Evolutionary conservation across 495 filamentous ascomycete genomes (phyloP).

Genomic region (Hyphodiscus hymeniophilus): DNA sequence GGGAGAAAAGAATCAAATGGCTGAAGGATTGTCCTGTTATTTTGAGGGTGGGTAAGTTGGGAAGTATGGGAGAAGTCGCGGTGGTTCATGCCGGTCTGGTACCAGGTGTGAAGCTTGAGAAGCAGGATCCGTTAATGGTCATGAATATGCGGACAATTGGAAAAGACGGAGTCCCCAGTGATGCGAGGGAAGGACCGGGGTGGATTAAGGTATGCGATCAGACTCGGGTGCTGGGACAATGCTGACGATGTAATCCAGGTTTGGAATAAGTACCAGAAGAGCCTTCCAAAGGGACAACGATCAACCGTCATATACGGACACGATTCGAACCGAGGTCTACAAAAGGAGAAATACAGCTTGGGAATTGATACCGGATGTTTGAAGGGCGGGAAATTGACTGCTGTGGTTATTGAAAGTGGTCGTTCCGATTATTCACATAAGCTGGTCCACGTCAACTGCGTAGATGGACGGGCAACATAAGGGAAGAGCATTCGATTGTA

Average conservation of each 20-base stretch:
- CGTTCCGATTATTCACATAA: slow-evolving; percentile 17
- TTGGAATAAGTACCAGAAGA: slow-evolving; percentile 50
- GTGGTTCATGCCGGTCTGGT: slow-evolving; percentile 83
- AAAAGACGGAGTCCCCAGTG: slow-evolving; percentile 51
- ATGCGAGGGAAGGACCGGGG: slow-evolving; percentile 44
- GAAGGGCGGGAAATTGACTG: slow-evolving; percentile 63
- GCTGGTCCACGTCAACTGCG: slow-evolving; percentile 21
- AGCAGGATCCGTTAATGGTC: slow-evolving; percentile 69
- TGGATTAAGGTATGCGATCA: slow-evolving; percentile 55
- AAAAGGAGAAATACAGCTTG: slow-evolving; percentile 61
- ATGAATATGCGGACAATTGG: slow-evolving; percentile 91
- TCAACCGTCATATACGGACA: slow-evolving; percentile 76
- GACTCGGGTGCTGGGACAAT: not conserved
- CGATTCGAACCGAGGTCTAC: slow-evolving; percentile 64
- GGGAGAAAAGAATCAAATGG: slow-evolving; percentile 58
- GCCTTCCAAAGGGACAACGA: slow-evolving; percentile 17
- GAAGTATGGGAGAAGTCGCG: slow-evolving; percentile 48
- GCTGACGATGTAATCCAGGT: slow-evolving; percentile 27
- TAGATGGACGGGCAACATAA: slow-evolving; percentile 16
- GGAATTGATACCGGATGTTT: slow-evolving; percentile 82
- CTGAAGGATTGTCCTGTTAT: slow-evolving; percentile 66
- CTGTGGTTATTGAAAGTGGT: slow-evolving; percentile 56
- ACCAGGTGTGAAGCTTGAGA: slow-evolving; percentile 58
- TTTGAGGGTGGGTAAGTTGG: slow-evolving; percentile 54
- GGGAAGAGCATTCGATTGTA: not conserved